Base-by-base conservation (phyloP, 495 filamentous ascomycete species). In the Penicillium canescens region DNA sequence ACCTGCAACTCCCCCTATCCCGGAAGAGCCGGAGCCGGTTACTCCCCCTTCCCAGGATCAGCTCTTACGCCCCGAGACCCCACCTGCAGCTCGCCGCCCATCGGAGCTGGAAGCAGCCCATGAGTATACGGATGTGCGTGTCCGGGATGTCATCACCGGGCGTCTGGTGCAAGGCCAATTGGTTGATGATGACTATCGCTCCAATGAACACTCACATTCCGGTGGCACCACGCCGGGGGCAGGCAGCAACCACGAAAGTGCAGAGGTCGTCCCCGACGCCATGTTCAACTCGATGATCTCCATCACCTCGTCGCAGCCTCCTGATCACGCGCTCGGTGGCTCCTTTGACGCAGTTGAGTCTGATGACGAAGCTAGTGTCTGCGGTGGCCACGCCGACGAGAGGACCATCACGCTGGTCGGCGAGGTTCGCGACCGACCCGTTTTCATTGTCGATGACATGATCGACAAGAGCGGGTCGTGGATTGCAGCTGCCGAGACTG, bases 401-500 rank as follows among this genome's bases (percentile, higher is more conserved):
- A 89, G 90, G 68, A 97, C 91, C 76, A 92, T 98, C 61, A 98
- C 94, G 2, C 77, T 98, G 46, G 95, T 98, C 31, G 94, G 94
- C 53, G 90, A 98, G 57, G 94, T 98, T 47, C 84, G 83, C 59
- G 84, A 87, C 68, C 83, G 86, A 49, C 83, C 89, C 2, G 94
- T 97, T 35, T 87, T 98, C 69, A 88, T 98, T 54, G 87, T 98
- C 43, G 94, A 98, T 75, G 94, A 98, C 71, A 96, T 98, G 89
- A 97, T 98, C 60, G 94, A 98, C 75, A 96, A 96, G 70, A 85
- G 90, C 24, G 91, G 90, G 18, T 95, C 90, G 16, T 98, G 94
- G 94, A 94, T 98, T 60, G 94, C 93, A 8, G 94, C 94, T n/a
- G 94, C 94, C 9, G 94, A 98, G 75, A 96, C 93, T 7, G 92